phyloP scores from a whole-genome alignment of 805 yeast species.

The Candida dendrica region DNA sequence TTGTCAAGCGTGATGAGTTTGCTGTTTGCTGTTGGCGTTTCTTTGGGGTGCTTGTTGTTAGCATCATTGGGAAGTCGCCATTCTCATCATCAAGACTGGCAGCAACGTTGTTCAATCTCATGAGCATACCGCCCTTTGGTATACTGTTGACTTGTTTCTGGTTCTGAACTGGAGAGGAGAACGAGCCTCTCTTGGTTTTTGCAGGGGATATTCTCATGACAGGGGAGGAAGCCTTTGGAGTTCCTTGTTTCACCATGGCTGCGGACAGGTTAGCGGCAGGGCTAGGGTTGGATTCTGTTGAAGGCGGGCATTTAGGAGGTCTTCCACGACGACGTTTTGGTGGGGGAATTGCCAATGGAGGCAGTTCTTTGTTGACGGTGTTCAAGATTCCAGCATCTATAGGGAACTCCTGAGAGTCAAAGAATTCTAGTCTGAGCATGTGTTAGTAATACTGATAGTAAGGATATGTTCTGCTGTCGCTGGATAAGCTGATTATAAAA shows the following conservation, averaged over 20 bases:
- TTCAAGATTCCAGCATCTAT: neutral
- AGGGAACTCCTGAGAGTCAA: neutral
- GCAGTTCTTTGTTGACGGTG: neutral
- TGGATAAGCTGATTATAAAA: too few relatives aligned
- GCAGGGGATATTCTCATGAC: slow-evolving; percentile 22
- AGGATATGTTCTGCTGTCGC: too few relatives aligned
- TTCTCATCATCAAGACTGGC: too few relatives aligned
- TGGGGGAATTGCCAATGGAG: slow-evolving; percentile 9
- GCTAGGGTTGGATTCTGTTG: slow-evolving; percentile 4
- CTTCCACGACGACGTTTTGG: slow-evolving; percentile 24
- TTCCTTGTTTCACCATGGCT: slow-evolving; percentile 20
- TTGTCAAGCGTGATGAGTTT: neutral
- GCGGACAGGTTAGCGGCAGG: slow-evolving; percentile 22
- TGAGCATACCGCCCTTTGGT: slow-evolving; percentile 20
- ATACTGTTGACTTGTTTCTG: slow-evolving; percentile 10
- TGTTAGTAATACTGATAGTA: neutral
- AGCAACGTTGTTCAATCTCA: slow-evolving; percentile 6
- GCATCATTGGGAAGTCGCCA: too few relatives aligned
- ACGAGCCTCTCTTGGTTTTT: neutral
- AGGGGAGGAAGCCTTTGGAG: slow-evolving; percentile 20
- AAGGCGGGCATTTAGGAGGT: slow-evolving; percentile 14
- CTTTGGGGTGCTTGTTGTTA: neutral
- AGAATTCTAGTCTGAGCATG: neutral
- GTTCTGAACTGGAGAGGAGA: slow-evolving; percentile 12
- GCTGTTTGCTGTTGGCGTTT: neutral